phyloP scores from a whole-genome alignment of 441 rosid genomes.

The Populus hybrid region DNA sequence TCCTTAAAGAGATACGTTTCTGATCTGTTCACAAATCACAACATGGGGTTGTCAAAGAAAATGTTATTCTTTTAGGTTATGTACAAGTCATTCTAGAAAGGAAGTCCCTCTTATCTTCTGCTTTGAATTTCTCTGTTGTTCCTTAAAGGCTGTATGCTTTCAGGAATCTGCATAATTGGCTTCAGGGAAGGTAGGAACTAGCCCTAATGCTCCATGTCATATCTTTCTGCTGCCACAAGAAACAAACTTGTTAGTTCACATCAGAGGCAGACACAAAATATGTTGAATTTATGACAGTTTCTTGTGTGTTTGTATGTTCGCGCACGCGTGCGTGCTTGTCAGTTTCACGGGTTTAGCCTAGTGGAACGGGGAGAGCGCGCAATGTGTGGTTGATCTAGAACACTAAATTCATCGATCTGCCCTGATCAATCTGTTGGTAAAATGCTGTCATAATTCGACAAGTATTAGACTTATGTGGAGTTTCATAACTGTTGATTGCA shows the following conservation, averaged over 20 bases:
- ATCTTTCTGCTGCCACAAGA: background rate
- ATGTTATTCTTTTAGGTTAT: background rate
- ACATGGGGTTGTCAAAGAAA: background rate
- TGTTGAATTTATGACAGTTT: background rate
- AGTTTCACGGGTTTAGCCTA: background rate
- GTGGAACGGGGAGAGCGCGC: background rate
- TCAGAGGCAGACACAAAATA: background rate
- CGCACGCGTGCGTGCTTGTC: background rate
- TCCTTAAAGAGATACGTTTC: background rate
- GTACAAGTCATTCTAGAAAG: background rate
- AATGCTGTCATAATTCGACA: background rate
- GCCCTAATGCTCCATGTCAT: background rate
- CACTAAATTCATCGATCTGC: background rate
- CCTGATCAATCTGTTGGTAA: too few relatives aligned
- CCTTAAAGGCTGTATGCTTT: too few relatives aligned
- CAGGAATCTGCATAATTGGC: background rate
- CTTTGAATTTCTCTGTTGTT: background rate
- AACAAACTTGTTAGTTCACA: background rate
- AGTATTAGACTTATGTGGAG: background rate
- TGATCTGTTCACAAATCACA: background rate
- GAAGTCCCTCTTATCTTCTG: background rate
- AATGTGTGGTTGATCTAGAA: background rate
- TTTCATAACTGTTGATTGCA: background rate
- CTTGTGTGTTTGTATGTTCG: background rate
- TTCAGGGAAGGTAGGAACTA: background rate